A percentile compares a stretch with the other conserved stretches of the same genome.
These are phyloP conservation scores for Chrysanthemum seticuspe DNA, from an alignment of 129 eudicot genomes.

Conservation along the genomic window DNA sequence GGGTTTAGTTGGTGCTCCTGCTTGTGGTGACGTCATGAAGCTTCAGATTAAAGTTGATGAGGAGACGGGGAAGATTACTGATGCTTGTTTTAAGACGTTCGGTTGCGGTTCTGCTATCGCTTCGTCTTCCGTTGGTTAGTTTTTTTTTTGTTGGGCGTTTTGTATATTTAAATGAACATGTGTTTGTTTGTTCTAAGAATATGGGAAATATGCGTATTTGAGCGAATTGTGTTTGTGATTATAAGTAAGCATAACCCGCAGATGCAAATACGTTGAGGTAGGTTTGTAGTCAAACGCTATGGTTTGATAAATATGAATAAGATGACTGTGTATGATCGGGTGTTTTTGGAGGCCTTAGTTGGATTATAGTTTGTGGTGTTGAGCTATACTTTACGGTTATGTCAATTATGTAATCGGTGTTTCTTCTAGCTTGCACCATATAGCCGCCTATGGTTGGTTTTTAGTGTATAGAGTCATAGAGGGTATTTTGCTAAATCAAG, in stretches of 20 bases:
- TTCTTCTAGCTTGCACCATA: neutral
- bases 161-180: no score
- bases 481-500: neutral
- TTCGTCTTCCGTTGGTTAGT: slow-evolving; percentile 86
- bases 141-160: neutral
- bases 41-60: slow-evolving; percentile 87
- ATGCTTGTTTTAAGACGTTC: slow-evolving; percentile 89
- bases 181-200: no score
- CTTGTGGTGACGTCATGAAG: slow-evolving; percentile 99
- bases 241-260: neutral
- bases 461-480: no score
- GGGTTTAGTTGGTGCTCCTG: slow-evolving; percentile 97
- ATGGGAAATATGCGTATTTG: no score
- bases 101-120: slow-evolving; percentile 99
- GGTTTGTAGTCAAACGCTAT: no score
- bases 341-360: no score
- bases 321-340: no score
- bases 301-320: no score
- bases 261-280: no score
- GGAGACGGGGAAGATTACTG: slow-evolving; percentile 69
- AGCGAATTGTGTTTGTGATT: neutral
- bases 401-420: neutral
- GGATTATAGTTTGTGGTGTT: no score
- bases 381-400: neutral
- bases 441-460: no score